These are phyloP conservation scores for Mortierella alpina DNA, from an alignment of 192 early-diverging fungal species.

Conservation along the genomic window DNA sequence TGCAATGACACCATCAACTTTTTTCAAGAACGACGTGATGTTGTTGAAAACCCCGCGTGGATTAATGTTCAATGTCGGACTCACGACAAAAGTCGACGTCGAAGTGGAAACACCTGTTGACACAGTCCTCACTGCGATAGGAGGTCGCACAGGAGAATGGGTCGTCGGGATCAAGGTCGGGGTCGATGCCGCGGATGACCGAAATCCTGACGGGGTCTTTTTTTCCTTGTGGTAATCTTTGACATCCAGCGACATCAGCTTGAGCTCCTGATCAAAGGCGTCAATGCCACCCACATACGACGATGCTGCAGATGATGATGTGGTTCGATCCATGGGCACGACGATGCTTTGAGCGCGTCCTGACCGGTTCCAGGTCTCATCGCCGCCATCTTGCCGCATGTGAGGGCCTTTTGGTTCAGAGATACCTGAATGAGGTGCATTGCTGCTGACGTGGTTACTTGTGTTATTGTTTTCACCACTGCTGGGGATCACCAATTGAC, in stretches of 20 bases:
- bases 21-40: slow-evolving; percentile 38
- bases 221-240: neutral
- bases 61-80: slow-evolving; percentile 9
- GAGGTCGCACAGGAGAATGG: neutral
- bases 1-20: slow-evolving; percentile 34
- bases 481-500: slow-evolving; percentile 23
- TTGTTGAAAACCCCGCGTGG: slow-evolving; percentile 25
- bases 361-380: neutral
- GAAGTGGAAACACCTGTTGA: neutral
- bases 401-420: neutral
- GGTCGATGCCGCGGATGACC: neutral
- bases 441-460: slow-evolving; percentile 6
- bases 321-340: neutral
- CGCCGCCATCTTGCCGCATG: neutral
- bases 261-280: slow-evolving; percentile 40
- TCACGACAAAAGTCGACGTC: neutral
- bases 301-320: slow-evolving; percentile 20
- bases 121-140: neutral
- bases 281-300: slow-evolving; percentile 47
- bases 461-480: neutral
- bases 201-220: neutral
- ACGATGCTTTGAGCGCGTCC: neutral
- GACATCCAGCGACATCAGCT: slow-evolving; percentile 38
- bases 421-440: neutral
- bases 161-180: neutral